Evolutionary conservation across 805 yeast genomes (phyloP).

Genomic region (Saturnispora saitoi): DNA sequence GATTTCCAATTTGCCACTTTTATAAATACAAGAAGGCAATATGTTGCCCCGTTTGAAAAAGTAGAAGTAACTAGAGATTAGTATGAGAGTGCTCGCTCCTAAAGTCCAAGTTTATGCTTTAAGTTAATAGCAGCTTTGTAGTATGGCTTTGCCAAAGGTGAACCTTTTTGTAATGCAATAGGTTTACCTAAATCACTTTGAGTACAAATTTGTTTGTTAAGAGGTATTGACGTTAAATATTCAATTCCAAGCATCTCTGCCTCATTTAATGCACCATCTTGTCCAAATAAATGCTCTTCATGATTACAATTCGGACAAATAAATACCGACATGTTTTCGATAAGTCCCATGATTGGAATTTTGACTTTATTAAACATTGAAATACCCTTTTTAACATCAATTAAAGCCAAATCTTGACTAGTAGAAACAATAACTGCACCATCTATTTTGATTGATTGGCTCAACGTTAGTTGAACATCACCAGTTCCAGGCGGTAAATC

Average conservation of each 20-base stretch:
- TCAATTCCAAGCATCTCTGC: conserved; percentile 40
- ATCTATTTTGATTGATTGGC: conserved; percentile 65
- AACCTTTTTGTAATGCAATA: conserved; percentile 37
- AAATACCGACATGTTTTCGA: conserved; percentile 76
- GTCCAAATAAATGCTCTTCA: conserved; percentile 67
- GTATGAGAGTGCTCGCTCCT: neutral
- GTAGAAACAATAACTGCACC: conserved; percentile 82
- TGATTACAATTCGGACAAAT: conserved; percentile 70
- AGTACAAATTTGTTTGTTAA: conserved; percentile 49
- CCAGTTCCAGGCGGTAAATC: conserved; percentile 95
- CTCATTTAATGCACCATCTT: conserved; percentile 46
- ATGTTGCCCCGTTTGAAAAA: neutral
- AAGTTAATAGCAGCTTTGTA: conserved; percentile 38
- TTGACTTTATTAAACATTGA: conserved; percentile 66
- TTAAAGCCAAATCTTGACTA: conserved; percentile 76
- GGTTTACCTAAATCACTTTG: conserved; percentile 64
- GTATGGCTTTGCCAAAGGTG: conserved; percentile 35
- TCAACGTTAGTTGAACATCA: conserved; percentile 74
- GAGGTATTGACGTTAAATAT: conserved; percentile 60
- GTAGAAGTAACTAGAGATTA: neutral
- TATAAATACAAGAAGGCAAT: neutral
- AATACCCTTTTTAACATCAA: conserved; percentile 75
- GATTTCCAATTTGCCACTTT: neutral
- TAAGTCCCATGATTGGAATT: conserved; percentile 66
- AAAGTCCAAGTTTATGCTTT: conserved; percentile 4